Conservation (phyloP, 148 eudicot species). For the Drosera capensis region DNA sequence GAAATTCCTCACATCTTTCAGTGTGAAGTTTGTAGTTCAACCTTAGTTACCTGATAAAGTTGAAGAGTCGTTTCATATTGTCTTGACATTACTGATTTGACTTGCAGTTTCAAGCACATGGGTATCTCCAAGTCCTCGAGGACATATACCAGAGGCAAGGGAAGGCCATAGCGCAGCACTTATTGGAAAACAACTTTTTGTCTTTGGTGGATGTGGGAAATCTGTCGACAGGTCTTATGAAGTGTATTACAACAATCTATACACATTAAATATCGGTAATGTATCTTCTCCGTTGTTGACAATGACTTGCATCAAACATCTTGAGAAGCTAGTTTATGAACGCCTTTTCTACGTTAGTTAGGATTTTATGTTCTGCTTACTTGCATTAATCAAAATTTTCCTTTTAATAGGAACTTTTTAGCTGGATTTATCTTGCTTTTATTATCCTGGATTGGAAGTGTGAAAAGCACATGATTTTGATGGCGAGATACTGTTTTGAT, state of each 20-base stretch:
- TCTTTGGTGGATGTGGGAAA: constrained; percentile 95
- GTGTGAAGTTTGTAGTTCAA: no score
- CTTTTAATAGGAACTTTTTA: no score
- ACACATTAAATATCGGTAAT: constrained; percentile 67
- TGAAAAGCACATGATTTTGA: no score
- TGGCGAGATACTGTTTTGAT: no score
- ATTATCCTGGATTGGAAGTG: no score
- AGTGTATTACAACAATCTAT: constrained; percentile 68
- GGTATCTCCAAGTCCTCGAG: constrained; percentile 62
- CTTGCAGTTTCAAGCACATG: constrained; percentile 63
- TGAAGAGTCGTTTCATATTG: no score
- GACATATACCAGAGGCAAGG: constrained; percentile 70
- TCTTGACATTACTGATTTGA: neutral
- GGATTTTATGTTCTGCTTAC: no score
- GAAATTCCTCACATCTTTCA: no score
- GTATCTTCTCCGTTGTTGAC: neutral
- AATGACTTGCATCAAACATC: neutral
- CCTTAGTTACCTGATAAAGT: no score
- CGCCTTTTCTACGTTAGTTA: no score
- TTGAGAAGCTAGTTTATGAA: neutral
- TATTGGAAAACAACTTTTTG: constrained; percentile 64
- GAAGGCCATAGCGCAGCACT: constrained; percentile 96
- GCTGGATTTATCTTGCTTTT: no score
- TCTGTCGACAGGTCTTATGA: constrained; percentile 30
- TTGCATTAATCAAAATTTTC: no score